A percentile compares a stretch with the other conserved stretches of the same genome.
Conservation (phyloP, 768 basidiomycete genomes). For the Kwoniella mangroviensis region DNA sequence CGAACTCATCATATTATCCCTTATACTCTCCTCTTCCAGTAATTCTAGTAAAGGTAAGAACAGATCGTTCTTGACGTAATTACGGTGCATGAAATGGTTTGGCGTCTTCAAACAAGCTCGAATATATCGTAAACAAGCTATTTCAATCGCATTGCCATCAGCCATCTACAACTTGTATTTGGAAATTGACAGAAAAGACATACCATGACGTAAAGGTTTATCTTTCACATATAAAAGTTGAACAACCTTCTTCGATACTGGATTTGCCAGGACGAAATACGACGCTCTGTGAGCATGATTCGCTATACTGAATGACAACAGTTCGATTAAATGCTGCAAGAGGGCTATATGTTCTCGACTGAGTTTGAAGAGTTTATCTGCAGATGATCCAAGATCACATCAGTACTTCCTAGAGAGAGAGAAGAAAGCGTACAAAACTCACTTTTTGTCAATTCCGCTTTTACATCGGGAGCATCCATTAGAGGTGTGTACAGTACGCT, state of each 20-base stretch:
- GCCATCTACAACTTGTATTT: neutral
- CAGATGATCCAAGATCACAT: neutral
- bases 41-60: conserved; percentile 81
- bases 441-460: conserved; percentile 64
- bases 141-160: conserved; percentile 24
- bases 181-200: conserved; percentile 50
- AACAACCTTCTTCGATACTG: conserved; percentile 74
- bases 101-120: conserved; percentile 79
- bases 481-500: conserved; percentile 81
- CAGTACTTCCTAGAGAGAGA: neutral
- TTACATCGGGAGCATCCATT: conserved; percentile 72
- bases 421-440: conserved; percentile 25
- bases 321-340: conserved; percentile 85
- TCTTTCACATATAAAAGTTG: conserved; percentile 78
- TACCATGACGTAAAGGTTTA: conserved; percentile 91
- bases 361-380: conserved; percentile 32
- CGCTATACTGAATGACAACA: conserved; percentile 81
- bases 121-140: conserved; percentile 83
- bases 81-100: conserved; percentile 66
- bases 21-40: conserved; percentile 76
- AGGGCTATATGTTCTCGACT: conserved; percentile 78
- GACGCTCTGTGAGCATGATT: conserved; percentile 92
- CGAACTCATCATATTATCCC: conserved; percentile 91
- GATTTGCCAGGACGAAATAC: conserved; percentile 82
- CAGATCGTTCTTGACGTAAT: conserved; percentile 82